Evolutionary conservation across 306 rosid species (phyloP).

Genomic region (Casuarina glauca): DNA sequence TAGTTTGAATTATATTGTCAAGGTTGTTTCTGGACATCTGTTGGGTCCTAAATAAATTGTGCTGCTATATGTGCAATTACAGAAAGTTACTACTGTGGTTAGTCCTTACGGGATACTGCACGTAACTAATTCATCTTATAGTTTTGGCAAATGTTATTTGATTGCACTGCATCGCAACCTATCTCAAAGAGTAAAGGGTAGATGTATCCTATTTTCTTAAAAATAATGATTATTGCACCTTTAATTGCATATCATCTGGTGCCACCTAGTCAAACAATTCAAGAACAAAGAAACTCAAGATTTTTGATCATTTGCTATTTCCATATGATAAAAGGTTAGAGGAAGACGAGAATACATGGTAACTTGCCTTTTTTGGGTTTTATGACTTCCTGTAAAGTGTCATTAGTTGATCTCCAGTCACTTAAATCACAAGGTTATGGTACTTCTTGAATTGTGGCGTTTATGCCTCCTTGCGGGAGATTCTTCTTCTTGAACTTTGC

Average conservation of each 20-base stretch:
- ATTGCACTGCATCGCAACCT: too few relatives aligned
- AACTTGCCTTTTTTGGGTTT: background rate
- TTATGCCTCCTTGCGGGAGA: too few relatives aligned
- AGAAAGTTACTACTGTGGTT: background rate
- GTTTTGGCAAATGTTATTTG: too few relatives aligned
- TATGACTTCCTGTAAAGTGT: too few relatives aligned
- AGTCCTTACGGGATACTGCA: background rate
- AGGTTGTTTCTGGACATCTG: background rate
- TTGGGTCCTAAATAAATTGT: background rate
- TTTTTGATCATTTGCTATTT: conserved; percentile 1
- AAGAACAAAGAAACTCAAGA: background rate
- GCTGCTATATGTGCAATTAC: background rate
- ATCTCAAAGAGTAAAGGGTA: too few relatives aligned
- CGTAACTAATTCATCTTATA: too few relatives aligned
- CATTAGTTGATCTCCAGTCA: too few relatives aligned
- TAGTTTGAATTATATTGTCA: background rate
- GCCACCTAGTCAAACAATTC: background rate
- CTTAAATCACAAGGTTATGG: background rate
- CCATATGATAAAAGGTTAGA: background rate
- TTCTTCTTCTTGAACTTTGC: too few relatives aligned
- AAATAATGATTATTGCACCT: background rate
- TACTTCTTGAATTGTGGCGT: too few relatives aligned
- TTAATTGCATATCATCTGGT: background rate
- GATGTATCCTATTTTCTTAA: background rate
- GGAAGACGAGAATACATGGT: background rate